A percentile compares a stretch with the other conserved stretches of the same genome.
Evolutionary conservation across 352 stramenopile genomes (phyloP).

Genomic region (Globisporangium acanthophoron): DNA sequence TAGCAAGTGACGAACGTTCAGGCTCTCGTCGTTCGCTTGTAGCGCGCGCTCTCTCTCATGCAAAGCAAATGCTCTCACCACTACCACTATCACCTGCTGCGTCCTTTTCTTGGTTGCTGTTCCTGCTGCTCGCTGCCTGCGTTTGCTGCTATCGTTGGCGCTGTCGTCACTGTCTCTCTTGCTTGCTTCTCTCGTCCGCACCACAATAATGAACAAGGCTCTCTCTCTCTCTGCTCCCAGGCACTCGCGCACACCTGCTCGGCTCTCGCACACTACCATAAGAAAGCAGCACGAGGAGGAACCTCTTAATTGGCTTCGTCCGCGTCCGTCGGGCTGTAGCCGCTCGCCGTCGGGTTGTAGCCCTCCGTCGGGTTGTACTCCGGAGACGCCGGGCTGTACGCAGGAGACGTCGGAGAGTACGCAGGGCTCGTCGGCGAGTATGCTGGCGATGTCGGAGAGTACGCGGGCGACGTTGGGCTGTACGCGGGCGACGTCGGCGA

Average conservation of each 20-base stretch:
- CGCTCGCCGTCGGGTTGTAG: slow-evolving; percentile 68
- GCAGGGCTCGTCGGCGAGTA: slow-evolving; percentile 55
- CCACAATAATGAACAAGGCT: neutral
- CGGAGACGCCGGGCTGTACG: slow-evolving; percentile 48
- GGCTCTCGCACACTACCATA: too few species aligned
- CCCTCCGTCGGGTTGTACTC: slow-evolving; percentile 30
- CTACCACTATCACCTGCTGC: too few species aligned
- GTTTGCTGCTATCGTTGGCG: too few species aligned
- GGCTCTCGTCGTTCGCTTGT: too few species aligned
- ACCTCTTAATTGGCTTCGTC: slow-evolving; percentile 34
- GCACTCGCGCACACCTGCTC: neutral
- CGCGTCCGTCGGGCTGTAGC: slow-evolving; percentile 67
- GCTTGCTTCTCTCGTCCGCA: neutral
- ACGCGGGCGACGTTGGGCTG: slow-evolving; percentile 47
- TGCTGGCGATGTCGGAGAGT: slow-evolving; percentile 48
- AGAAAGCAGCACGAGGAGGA: neutral
- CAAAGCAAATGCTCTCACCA: neutral
- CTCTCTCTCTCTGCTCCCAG: neutral
- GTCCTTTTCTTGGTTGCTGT: neutral
- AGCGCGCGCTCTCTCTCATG: neutral
- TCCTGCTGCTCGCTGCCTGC: neutral
- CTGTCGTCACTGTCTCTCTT: neutral
- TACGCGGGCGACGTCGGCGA: slow-evolving; percentile 50
- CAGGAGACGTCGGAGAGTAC: slow-evolving; percentile 56
- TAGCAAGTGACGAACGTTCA: too few species aligned